These are phyloP conservation scores for Monosporozyma yasuniensis DNA, from an alignment of 805 yeast species.

Conservation along the genomic window DNA sequence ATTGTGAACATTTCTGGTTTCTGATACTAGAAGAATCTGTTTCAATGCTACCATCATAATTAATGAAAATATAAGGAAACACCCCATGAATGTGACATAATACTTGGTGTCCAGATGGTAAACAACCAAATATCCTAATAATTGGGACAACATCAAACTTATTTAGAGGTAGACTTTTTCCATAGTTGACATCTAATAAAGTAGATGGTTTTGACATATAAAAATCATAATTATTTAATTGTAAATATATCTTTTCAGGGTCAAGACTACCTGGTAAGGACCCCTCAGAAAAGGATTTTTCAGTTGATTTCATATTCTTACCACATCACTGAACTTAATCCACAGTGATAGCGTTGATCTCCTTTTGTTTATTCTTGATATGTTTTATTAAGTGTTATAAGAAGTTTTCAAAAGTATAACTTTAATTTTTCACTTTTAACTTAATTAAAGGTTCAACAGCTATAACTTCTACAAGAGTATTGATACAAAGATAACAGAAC, in stretches of 20 bases:
- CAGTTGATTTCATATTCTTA: background rate
- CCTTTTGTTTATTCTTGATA: background rate
- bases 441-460: background rate
- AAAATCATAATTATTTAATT: conserved; percentile 56
- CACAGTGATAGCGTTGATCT: background rate
- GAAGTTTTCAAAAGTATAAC: background rate
- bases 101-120: conserved; percentile 50
- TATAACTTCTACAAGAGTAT: background rate
- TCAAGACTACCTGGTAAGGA: conserved; percentile 1
- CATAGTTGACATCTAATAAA: conserved; percentile 40
- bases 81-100: conserved; percentile 74
- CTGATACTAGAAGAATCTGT: conserved; percentile 20
- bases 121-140: conserved; percentile 65
- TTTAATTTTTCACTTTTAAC: background rate
- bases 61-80: conserved; percentile 72
- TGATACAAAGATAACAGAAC: background rate
- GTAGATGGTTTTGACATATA: conserved; percentile 48
- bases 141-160: conserved; percentile 54
- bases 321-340: background rate
- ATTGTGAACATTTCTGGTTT: conserved; percentile 29
- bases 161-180: conserved; percentile 26
- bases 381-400: background rate
- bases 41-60: conserved; percentile 39
- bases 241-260: conserved; percentile 34
- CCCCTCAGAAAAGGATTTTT: background rate